These are phyloP conservation scores for Cryptosporidium bovis DNA, from an alignment of 169 alveolate species.

Conservation along the genomic window DNA sequence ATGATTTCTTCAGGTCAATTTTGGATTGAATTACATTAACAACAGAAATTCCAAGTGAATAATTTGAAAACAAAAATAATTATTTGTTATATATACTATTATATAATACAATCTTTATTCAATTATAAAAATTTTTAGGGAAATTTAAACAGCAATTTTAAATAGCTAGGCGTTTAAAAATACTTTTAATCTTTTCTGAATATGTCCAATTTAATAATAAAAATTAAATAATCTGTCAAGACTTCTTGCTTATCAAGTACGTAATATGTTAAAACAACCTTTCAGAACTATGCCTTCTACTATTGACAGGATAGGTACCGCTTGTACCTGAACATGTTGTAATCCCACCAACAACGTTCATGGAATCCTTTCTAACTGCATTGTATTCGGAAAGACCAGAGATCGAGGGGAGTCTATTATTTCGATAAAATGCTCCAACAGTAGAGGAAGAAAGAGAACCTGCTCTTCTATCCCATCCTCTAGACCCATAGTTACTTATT, in stretches of 20 bases:
- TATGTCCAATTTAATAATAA: no score
- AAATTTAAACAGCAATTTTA: no score
- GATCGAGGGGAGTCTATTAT: conserved; percentile 34
- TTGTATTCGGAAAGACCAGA: conserved; percentile 62
- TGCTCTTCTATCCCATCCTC: conserved; percentile 30
- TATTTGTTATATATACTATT: no score
- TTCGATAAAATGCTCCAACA: conserved; percentile 36
- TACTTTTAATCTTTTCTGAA: no score
- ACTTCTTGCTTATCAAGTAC: no score
- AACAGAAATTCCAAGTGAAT: not conserved
- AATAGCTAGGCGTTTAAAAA: no score
- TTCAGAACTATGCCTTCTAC: conserved; percentile 68
- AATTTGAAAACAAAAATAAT: no score
- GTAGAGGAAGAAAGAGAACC: conserved; percentile 46
- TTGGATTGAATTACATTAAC: conserved; percentile 17
- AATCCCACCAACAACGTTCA: conserved; percentile 58
- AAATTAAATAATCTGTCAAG: no score
- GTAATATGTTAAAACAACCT: no score
- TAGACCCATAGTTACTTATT: conserved; percentile 30
- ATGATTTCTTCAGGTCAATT: conserved; percentile 62
- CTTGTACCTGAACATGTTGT: conserved; percentile 74
- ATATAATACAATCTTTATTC: no score
- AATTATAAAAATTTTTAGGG: no score
- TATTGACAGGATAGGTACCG: conserved; percentile 71
- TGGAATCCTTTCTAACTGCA: conserved; percentile 57